Base-by-base conservation (phyloP, 1,284 basidiomycete species). In the Pterulicium gracile region DNA sequence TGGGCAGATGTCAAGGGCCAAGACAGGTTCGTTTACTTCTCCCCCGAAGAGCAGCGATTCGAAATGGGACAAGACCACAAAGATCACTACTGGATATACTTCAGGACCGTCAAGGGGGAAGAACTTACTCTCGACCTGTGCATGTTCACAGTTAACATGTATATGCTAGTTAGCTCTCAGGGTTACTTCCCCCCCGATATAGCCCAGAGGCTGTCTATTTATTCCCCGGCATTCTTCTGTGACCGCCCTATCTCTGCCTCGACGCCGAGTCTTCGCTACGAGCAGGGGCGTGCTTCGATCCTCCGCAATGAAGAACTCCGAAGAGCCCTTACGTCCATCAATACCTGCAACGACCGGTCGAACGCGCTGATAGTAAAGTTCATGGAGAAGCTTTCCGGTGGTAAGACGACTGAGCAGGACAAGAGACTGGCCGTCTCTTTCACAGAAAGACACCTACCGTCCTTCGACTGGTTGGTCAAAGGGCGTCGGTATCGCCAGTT, bases 41-140 rank as follows among this genome's bases (percentile, higher is more conserved):
- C 58, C 42, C 34, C 56, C 10, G 47, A 52, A 2, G 54, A 57
- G 10, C 44, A 54, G 1, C 52, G 48, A 2, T 55, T 65, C 36
- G 43, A 50, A 19, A 55, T 54, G 44, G 64, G 65, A 2, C 64
- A 69, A 42, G 63, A 70, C 51, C 68, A 69, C 0, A 48, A 64
- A 19, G 61, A 69, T 14, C 69, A 72, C 50, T 69, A 67, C 52
- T 71, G 68, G 67, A 56, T 72, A 3, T 73, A 70, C 51, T 72
- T 72, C 58, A 66, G 55, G 3, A 71, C 68, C 3, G 44, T 65
- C 12, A 51, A 57, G 1, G 69, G 68, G 2, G 61, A 72, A 45
- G 62, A 68, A 15, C 49, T 68, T 24, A 54, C 57, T 3, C 54
- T 73, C 4, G 69, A 72, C 42, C 57, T 61, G 41, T 56, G 55